Evolutionary conservation across 2,329 filamentous ascomycete species (phyloP).

Genomic region (Fusarium dlaminii): DNA sequence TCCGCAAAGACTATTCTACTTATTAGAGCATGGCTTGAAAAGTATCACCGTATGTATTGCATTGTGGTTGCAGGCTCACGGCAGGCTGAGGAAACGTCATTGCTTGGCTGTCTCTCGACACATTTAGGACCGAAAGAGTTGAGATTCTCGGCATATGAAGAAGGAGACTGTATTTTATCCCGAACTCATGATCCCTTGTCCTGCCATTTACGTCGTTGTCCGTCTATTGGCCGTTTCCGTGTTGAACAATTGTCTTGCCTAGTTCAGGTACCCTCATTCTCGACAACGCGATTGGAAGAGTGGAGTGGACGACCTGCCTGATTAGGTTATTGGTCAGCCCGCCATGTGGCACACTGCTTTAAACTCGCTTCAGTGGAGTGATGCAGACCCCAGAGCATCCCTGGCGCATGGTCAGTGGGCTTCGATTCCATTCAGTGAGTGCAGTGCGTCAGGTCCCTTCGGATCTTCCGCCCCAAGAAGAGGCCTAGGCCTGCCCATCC

Average conservation of each 20-base stretch:
- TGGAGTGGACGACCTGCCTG: slow-evolving; percentile 20
- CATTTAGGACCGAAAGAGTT: background rate
- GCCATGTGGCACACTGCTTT: slow-evolving; percentile 22
- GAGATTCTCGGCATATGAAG: background rate
- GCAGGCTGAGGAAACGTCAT: background rate
- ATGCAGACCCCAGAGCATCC: slow-evolving; percentile 3
- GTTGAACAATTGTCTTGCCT: slow-evolving; percentile 16
- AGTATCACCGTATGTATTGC: background rate
- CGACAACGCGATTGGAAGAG: slow-evolving; percentile 20
- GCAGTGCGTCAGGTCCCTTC: slow-evolving; percentile 16
- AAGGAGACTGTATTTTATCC: background rate
- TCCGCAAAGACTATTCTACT: background rate
- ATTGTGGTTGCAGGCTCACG: background rate
- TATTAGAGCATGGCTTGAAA: background rate
- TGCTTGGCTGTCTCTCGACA: background rate
- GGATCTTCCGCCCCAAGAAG: slow-evolving; percentile 8
- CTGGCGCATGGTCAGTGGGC: slow-evolving; percentile 1
- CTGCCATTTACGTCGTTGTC: slow-evolving; percentile 14
- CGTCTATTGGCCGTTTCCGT: background rate
- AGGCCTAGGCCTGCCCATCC: slow-evolving; percentile 1
- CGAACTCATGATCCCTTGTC: slow-evolving; percentile 3
- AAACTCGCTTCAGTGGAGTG: slow-evolving; percentile 27
- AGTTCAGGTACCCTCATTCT: slow-evolving; percentile 17
- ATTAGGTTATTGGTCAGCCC: slow-evolving; percentile 12
- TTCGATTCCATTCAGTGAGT: slow-evolving; percentile 4